These are phyloP conservation scores for Letharia columbiana DNA, from an alignment of 495 filamentous ascomycete species.

Conservation along the genomic window DNA sequence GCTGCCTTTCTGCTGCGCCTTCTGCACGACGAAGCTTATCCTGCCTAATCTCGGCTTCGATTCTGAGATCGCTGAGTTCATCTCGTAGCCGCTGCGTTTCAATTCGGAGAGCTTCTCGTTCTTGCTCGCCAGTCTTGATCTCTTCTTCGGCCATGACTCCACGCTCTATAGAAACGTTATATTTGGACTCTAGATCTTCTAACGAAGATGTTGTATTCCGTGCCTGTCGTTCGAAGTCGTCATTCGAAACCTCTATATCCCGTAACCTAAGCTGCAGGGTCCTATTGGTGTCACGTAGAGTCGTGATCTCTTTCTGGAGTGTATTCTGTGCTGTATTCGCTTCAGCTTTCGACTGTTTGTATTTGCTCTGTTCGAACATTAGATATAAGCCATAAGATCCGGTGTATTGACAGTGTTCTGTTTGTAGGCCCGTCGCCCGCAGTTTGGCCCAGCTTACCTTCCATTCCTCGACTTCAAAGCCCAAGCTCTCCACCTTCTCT, in stretches of 20 bases:
- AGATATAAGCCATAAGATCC: slow-evolving; percentile 1
- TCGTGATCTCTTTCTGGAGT: slow-evolving; percentile 93
- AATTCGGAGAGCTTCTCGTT: slow-evolving; percentile 78
- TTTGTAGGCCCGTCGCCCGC: neutral
- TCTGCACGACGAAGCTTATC: slow-evolving; percentile 76
- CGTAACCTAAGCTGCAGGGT: slow-evolving; percentile 72
- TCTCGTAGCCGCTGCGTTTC: slow-evolving; percentile 81
- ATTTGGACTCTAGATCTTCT: slow-evolving; percentile 95
- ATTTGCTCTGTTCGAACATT: slow-evolving; percentile 61
- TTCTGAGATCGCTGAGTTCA: slow-evolving; percentile 83
- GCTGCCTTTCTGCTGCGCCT: slow-evolving; percentile 41
- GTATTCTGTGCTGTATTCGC: slow-evolving; percentile 70
- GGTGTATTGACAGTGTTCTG: neutral
- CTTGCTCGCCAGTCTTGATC: slow-evolving; percentile 79
- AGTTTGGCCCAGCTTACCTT: slow-evolving; percentile 54
- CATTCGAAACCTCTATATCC: slow-evolving; percentile 95
- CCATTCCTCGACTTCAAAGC: slow-evolving; percentile 94
- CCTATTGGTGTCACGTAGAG: slow-evolving; percentile 72
- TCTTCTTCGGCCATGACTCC: slow-evolving; percentile 92
- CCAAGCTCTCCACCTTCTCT: slow-evolving; percentile 74
- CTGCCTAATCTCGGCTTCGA: slow-evolving; percentile 88
- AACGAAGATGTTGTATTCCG: slow-evolving; percentile 88
- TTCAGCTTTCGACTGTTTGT: slow-evolving; percentile 89
- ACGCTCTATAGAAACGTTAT: slow-evolving; percentile 86
- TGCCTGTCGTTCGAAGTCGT: slow-evolving; percentile 94